phyloP scores from a whole-genome alignment of 768 basidiomycete genomes.

The Phlegmacium glaucopus region DNA sequence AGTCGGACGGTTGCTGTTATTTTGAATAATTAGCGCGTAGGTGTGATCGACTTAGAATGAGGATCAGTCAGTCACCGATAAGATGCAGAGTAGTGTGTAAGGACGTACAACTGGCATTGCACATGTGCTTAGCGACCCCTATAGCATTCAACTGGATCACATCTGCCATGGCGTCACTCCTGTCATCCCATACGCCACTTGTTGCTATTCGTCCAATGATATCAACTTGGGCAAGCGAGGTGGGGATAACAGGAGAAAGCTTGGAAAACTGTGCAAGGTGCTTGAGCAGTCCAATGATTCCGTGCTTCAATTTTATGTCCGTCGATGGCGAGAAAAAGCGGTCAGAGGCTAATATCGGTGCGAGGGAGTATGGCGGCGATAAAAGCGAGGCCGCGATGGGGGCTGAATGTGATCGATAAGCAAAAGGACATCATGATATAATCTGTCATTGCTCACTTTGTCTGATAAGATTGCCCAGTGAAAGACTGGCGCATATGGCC shows the following conservation, averaged over 20 bases:
- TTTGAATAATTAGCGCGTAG: slow-evolving; percentile 50
- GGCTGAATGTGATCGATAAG: slow-evolving; percentile 36
- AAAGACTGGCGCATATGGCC: slow-evolving; percentile 77
- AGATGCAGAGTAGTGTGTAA: background rate
- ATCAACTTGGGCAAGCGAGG: slow-evolving; percentile 54
- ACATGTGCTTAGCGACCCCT: slow-evolving; percentile 87
- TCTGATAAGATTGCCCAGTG: slow-evolving; percentile 78
- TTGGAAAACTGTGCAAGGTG: slow-evolving; percentile 73
- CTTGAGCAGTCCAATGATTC: slow-evolving; percentile 81
- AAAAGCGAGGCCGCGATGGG: slow-evolving; percentile 58
- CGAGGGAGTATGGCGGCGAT: slow-evolving; percentile 63
- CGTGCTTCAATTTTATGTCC: slow-evolving; percentile 87
- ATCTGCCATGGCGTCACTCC: slow-evolving; percentile 76
- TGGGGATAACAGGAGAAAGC: slow-evolving; percentile 57
- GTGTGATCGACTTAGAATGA: slow-evolving; percentile 39
- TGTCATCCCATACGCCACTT: slow-evolving; percentile 68
- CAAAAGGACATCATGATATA: background rate
- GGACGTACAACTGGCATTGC: slow-evolving; percentile 64
- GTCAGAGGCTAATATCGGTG: slow-evolving; percentile 53
- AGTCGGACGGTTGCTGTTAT: slow-evolving; percentile 29
- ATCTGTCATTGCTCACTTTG: slow-evolving; percentile 46
- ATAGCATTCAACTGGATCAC: slow-evolving; percentile 86
- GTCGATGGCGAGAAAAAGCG: slow-evolving; percentile 50
- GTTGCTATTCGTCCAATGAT: slow-evolving; percentile 59
- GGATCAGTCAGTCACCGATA: background rate